Percentiles rank a stretch among this genome's conserved stretches.
phyloP scores from a whole-genome alignment of 2,329 filamentous ascomycete species.

The Sporothrix humicola region DNA sequence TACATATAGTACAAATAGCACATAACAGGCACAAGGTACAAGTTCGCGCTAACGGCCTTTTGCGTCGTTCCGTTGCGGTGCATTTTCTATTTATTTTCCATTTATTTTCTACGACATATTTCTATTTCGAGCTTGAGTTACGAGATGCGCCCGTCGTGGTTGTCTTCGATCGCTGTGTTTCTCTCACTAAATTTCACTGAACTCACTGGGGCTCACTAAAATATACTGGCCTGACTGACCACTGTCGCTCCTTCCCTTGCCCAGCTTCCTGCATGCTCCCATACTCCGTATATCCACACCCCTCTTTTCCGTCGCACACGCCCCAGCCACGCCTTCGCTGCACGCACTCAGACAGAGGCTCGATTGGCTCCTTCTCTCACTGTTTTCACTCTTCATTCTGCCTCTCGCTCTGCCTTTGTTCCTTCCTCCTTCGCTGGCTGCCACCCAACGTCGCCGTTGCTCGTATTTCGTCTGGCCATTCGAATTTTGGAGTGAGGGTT shows the following conservation, averaged over 20 bases:
- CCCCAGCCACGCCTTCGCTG: constrained; percentile 16
- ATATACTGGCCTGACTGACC: background rate
- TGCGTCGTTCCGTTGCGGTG: background rate
- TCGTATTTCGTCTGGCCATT: background rate
- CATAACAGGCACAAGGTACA: constrained; percentile 11
- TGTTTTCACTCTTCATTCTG: background rate
- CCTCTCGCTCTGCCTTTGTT: background rate
- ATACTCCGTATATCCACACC: constrained; percentile 5
- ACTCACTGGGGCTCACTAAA: background rate
- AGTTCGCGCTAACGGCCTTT: background rate
- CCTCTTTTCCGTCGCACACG: constrained; percentile 20
- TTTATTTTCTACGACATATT: background rate
- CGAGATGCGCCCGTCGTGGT: too few relatives aligned
- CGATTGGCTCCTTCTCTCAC: too few relatives aligned
- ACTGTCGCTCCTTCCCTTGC: constrained; percentile 4
- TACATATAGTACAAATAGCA: too few relatives aligned
- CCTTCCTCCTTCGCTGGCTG: background rate
- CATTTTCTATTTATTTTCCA: background rate
- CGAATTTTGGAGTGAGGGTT: background rate
- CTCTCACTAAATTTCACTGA: background rate
- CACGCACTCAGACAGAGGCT: too few relatives aligned
- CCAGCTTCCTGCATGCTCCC: constrained; percentile 4
- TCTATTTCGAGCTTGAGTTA: background rate
- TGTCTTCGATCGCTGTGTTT: background rate
- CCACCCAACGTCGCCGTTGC: constrained; percentile 15